Conservation (phyloP, 2,329 filamentous ascomycete species). For the Claviceps capensis region DNA sequence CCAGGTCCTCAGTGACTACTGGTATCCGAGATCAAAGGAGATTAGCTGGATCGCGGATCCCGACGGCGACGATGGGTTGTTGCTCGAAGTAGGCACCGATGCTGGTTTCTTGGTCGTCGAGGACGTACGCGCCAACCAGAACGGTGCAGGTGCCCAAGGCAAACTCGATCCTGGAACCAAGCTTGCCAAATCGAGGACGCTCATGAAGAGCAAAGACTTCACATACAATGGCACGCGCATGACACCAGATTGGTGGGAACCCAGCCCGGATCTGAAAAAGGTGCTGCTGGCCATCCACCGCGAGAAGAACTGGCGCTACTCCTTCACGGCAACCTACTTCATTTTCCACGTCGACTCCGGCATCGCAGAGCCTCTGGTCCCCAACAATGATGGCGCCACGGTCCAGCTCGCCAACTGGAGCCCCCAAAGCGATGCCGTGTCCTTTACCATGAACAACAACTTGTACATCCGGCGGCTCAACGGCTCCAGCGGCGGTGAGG, state of each 20-base stretch:
- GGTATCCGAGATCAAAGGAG: constrained; percentile 46
- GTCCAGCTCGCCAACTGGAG: constrained; percentile 86
- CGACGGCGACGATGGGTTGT: constrained; percentile 65
- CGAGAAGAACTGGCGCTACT: constrained; percentile 78
- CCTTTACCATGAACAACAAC: constrained; percentile 88
- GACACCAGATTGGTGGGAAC: constrained; percentile 48
- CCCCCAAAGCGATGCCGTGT: constrained; percentile 70
- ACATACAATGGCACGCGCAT: constrained; percentile 41
- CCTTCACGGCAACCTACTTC: constrained; percentile 76
- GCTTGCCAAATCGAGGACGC: constrained; percentile 41
- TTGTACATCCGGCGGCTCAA: constrained; percentile 58
- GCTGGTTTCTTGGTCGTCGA: constrained; percentile 75
- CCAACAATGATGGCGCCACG: constrained; percentile 45
- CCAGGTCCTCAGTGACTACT: constrained; percentile 53
- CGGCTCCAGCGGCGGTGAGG: constrained; percentile 20
- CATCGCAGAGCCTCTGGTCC: constrained; percentile 62
- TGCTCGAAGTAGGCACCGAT: constrained; percentile 59
- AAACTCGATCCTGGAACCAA: constrained; percentile 12
- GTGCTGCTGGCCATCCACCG: constrained; percentile 67
- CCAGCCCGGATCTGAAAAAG: constrained; percentile 73
- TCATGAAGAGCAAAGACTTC: constrained; percentile 62
- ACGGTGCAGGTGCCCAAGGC: constrained; percentile 19
- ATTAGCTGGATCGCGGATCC: constrained; percentile 69
- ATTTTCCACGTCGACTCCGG: constrained; percentile 82
- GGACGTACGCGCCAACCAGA: constrained; percentile 50